A percentile compares a stretch with the other conserved stretches of the same genome.
Conservation (phyloP, 2,329 filamentous ascomycete genomes). For the Coniochaeta sp. region DNA sequence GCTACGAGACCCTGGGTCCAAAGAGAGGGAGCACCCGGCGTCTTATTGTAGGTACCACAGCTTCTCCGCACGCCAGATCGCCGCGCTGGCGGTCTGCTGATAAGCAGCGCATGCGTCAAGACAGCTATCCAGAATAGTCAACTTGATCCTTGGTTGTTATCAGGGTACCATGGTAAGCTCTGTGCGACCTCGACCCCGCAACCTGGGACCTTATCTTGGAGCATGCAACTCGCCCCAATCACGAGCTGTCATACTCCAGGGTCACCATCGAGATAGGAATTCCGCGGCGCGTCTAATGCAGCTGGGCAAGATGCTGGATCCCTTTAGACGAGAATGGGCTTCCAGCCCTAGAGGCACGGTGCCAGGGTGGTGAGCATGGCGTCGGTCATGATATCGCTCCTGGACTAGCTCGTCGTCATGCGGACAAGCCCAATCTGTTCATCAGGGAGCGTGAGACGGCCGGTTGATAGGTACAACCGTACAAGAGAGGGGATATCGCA, state of each 20-base stretch:
- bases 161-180: background rate
- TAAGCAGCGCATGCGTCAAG: background rate
- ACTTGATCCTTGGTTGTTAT: background rate
- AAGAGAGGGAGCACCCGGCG: background rate
- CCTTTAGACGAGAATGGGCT: background rate
- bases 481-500: background rate
- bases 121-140: background rate
- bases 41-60: background rate
- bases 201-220: background rate
- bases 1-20: background rate
- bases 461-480: background rate
- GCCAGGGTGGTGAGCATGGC: background rate
- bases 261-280: background rate
- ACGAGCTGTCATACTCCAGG: background rate
- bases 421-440: background rate
- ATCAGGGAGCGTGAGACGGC: background rate
- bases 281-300: background rate
- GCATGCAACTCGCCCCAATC: background rate
- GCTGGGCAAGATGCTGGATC: background rate
- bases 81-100: background rate
- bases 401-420: background rate
- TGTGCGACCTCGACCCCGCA: background rate
- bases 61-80: background rate
- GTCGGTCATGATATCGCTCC: background rate
- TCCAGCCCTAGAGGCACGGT: background rate